Percentiles rank a stretch among this genome's conserved stretches.
Evolutionary conservation across 768 basidiomycete genomes (phyloP).

Genomic region (Lyophyllum semitale): DNA sequence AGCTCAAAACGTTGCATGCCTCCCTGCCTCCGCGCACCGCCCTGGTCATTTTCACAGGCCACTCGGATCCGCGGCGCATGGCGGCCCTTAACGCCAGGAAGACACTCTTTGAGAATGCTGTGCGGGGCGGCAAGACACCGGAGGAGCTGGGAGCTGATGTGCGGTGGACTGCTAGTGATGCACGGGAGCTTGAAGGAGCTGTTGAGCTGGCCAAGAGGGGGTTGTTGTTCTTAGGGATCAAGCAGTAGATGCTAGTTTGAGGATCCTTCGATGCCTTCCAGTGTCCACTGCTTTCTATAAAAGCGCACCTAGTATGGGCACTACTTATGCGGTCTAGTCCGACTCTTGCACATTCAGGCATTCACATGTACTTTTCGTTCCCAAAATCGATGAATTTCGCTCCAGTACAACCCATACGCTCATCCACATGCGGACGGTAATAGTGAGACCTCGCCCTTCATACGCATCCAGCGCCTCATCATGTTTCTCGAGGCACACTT

Average conservation of each 20-base stretch:
- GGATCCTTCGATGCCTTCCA: neutral
- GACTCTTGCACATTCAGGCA: too few species aligned
- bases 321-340: too few species aligned
- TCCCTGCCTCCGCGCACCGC: slow-evolving; percentile 80
- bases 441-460: slow-evolving; percentile 37
- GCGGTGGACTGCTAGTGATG: slow-evolving; percentile 80
- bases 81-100: slow-evolving; percentile 70
- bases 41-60: slow-evolving; percentile 83
- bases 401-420: slow-evolving; percentile 32
- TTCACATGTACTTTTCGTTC: too few species aligned
- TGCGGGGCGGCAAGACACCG: slow-evolving; percentile 54
- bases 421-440: slow-evolving; percentile 72
- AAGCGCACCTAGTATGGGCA: too few species aligned
- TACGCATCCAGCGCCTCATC: slow-evolving; percentile 65
- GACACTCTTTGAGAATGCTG: slow-evolving; percentile 66
- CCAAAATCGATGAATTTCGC: too few species aligned
- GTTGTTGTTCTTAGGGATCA: slow-evolving; percentile 76
- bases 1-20: slow-evolving; percentile 62
- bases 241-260: slow-evolving; percentile 26
- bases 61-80: slow-evolving; percentile 86
- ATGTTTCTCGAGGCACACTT: slow-evolving; percentile 96
- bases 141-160: slow-evolving; percentile 57
- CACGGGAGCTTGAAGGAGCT: slow-evolving; percentile 74
- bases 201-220: slow-evolving; percentile 82
- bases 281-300: too few species aligned